These are phyloP conservation scores for Capsicum baccatum DNA, from an alignment of 257 asterid species.

Conservation along the genomic window DNA sequence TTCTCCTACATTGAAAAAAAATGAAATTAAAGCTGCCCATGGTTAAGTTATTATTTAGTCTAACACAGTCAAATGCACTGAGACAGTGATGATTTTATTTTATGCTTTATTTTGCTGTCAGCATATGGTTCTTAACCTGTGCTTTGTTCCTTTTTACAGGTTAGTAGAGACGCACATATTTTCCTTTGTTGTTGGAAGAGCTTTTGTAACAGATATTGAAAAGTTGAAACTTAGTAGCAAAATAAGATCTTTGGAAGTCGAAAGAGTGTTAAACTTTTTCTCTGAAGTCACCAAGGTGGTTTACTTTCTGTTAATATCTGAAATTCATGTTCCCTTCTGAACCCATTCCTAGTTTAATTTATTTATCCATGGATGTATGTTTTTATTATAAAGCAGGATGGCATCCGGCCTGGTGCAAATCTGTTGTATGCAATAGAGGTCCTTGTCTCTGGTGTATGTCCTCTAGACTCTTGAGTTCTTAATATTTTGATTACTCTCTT, in stretches of 20 bases:
- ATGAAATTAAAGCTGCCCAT: conserved; percentile 7
- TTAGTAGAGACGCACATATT: conserved; percentile 97
- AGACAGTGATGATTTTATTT: background rate
- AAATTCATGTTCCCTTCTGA: background rate
- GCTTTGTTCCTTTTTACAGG: conserved; percentile 58
- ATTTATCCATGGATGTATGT: conserved; percentile 38
- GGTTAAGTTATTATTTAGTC: conserved; percentile 1
- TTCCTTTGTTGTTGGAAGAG: conserved; percentile 98
- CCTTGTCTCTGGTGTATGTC: conserved; percentile 91
- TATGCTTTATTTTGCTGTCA: conserved; percentile 32
- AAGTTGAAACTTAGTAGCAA: conserved; percentile 95
- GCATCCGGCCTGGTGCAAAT: conserved; percentile 85
- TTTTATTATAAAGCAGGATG: conserved; percentile 69
- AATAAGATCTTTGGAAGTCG: conserved; percentile 87
- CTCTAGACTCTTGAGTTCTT: conserved; percentile 28
- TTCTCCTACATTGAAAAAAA: conserved; percentile 16
- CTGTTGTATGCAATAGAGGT: conserved; percentile 89
- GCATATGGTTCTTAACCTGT: conserved; percentile 37
- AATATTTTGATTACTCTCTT: background rate
- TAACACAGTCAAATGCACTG: background rate
- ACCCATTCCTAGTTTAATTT: background rate
- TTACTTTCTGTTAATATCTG: conserved; percentile 26
- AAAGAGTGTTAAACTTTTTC: conserved; percentile 77
- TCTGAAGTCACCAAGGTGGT: conserved; percentile 82
- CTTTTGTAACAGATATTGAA: conserved; percentile 96